Base-by-base conservation (phyloP, 208 protist genomes). In the Acanthamoeba divionensis region DNA sequence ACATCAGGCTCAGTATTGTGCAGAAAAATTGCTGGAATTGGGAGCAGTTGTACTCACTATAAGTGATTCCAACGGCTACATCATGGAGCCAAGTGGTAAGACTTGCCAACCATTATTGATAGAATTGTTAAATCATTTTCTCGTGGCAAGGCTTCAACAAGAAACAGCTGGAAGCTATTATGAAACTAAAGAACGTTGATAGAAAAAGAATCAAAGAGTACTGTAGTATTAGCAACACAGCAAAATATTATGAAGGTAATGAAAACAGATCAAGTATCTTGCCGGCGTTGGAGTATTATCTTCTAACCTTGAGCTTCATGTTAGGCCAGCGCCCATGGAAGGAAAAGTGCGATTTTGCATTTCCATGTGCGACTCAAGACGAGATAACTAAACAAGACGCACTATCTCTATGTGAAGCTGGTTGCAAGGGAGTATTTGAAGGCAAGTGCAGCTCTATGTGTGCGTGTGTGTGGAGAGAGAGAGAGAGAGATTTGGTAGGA, bases 341-440 rank as follows among this genome's bases (percentile, higher is more conserved):
- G n/a, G n/a, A n/a, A n/a, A n/a, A n/a, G n/a, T n/a, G n/a, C n/a
- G n/a, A n/a, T n/a, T n/a, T n/a, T n/a, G n/a, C n/a, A n/a, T n/a
- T n/a, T n/a, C n/a, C n/a, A n/a, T n/a, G 52, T 24, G n/a, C 52
- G n/a, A 98, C 97, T 52, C 97, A 98, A 93, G 98, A 98, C 93
- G 97, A 98, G 94, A n/a, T 98, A n/a, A 89, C 95, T 57, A 79
- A 38, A 24, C 92, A 92, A 15, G 96, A 98, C 47, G 97, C 96
- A 10, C 82, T 92, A 80, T 60, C 45, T 21, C 93, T 98, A 9
- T 88, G 97, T 47, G 90, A 92, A 8, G 96, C 95, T 92, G 97
- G 97, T 62, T 90, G 95, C 33, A 95, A 91, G 67, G 69, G 94
- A 24, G 96, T 98, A 10, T 94, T 93, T 7, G 97, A 98, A 90